Base-by-base conservation (phyloP, 2,329 filamentous ascomycete species). In the Epichloe sibirici region DNA sequence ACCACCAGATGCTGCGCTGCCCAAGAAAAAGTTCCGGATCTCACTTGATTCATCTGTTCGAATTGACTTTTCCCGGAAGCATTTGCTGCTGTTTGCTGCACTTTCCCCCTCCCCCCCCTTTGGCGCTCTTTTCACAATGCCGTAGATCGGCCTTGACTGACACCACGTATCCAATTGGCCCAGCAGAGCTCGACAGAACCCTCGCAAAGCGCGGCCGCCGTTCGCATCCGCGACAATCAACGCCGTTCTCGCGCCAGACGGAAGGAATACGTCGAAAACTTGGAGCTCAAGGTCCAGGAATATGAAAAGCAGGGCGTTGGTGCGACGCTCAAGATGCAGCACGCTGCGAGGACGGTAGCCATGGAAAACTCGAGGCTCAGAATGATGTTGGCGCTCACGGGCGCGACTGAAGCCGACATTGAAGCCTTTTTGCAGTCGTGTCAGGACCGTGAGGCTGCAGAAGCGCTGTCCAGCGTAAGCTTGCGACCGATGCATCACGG, bases 261-360 rank as follows among this genome's bases (percentile, higher is more conserved):
- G 35, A 73, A 72, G 54, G 75, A 76, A 55, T 73, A 74, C 53
- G 64, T 79, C 52, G 69, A 73, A 49, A 67, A 68, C 13, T 65
- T 81, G 54, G 73, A 77, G 59, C 64, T 60, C 23, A 69, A 69
- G 44, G 56, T 80, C 37, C 67, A 67, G 21, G 72, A 73, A 31
- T 74, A 73, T 59, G 74, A 79, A 64, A 64, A 63, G n/a, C 67
- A 63, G 5, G 76, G 73, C 23, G 68, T 74, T 15, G 67, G 71
- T 51, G 77, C 77, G 4, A 74, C 74, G 3, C 58, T 73, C 11
- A 73, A 76, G 59, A 76, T 81, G 72, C 78, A 81, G 61, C 68
- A 67, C 31, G 74, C 74, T 1, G 77, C 77, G 5, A 70, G 74
- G 23, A 67, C 64, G 51, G 75, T 80, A 17, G 72, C 70, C 15